Evolutionary conservation across 345 rosid genomes (phyloP).

Genomic region (Eucalyptus sp.): DNA sequence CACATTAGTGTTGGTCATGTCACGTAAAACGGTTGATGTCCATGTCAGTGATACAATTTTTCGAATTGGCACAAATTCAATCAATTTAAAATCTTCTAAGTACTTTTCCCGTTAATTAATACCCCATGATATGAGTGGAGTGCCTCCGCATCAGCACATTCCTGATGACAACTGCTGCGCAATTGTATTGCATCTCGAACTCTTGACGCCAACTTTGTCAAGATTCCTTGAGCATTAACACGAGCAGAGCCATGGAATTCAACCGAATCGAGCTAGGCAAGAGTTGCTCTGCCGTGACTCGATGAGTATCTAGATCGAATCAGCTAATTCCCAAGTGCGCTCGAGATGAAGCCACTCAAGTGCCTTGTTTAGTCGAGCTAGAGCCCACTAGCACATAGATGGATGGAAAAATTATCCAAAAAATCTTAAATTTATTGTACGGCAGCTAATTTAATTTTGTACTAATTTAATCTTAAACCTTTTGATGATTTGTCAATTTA

Average conservation of each 20-base stretch:
- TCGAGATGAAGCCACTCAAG: background rate
- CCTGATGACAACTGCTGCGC: background rate
- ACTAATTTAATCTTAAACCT: background rate
- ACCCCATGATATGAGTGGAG: too few species aligned
- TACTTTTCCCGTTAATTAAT: too few species aligned
- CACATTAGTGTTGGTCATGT: accelerated
- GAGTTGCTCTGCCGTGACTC: background rate
- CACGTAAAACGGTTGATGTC: accelerated
- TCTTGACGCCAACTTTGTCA: background rate
- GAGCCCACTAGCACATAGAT: background rate
- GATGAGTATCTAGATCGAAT: background rate
- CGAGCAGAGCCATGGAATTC: background rate
- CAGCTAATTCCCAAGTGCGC: background rate
- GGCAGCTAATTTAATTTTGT: background rate
- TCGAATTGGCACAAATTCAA: too few species aligned
- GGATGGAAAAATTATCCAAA: background rate
- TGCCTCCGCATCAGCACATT: too few species aligned
- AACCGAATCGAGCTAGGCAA: background rate
- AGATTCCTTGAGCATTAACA: background rate
- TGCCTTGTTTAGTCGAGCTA: background rate
- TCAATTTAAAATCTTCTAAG: too few species aligned
- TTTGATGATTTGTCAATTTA: background rate
- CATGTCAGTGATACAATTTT: too few species aligned
- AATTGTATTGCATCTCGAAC: background rate
- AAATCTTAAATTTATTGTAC: accelerated